Base-by-base conservation (phyloP, 768 basidiomycete genomes). In the Crucibulum laeve region DNA sequence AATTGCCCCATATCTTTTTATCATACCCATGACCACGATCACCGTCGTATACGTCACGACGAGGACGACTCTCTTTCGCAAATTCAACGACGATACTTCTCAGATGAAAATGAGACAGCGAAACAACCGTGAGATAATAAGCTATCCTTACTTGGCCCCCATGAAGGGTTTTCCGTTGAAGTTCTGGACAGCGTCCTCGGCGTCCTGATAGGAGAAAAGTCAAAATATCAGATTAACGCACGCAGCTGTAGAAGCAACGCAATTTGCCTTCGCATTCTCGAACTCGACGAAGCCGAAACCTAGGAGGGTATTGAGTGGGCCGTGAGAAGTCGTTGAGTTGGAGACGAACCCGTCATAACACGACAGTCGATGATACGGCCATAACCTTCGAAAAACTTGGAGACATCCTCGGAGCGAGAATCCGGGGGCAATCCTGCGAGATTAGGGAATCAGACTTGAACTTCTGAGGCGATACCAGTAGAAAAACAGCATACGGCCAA, bases 251-350 rank as follows among this genome's bases (percentile, higher is more conserved):
- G 21, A 25, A 37, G 15, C 43, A 23, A 39, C 37, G 40, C 4
- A 4, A 48, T 64, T 42, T 59, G 80, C 92, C 69, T 87, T 83
- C 15, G 85, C 63, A 55, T 73, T 87, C 62, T 95, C 95, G 57
- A 96, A 98, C 64, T 98, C 95, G 53, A 97, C 82, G 61, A 99
- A 99, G 44, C 93, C 96, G 56, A 96, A 99, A 8, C 91, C 91
- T 91, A 47, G 32, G 25, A 45, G 45, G 44, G 45, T 38, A 51
- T 39, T 23, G 4, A 26, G 21, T 11, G 22, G 25, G 14, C 7
- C 17, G 19, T 7, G n/a, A 30, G 13, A 19, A 34, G 19, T 25
- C 10, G 4, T 3, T 3, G 8, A 25, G 36, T 33, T 5, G 15
- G 22, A 19, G 13, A 75, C 71, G 48, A 54, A 91, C 90, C 90